Evolutionary conservation across 768 basidiomycete genomes (phyloP).

Genomic region (Symmetrospora coprosmae): DNA sequence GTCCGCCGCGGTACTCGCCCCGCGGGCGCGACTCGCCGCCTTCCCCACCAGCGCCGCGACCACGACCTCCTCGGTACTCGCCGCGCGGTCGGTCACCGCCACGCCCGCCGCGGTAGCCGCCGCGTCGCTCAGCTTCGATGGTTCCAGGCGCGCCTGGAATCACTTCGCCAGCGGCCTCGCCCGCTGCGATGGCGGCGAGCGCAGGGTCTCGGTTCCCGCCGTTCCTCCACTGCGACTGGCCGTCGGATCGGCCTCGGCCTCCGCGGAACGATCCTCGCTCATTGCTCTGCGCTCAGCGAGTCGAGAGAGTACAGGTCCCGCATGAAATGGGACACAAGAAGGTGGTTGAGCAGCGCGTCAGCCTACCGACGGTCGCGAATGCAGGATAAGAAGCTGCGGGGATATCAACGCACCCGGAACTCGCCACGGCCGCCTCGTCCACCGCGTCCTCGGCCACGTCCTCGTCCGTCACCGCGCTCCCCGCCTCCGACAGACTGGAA

Average conservation of each 20-base stretch:
- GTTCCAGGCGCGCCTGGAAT: background rate
- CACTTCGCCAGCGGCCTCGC: background rate
- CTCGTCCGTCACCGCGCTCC: background rate
- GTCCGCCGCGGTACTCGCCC: too few relatives aligned
- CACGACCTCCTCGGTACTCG: conserved; percentile 8
- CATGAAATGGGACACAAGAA: too few relatives aligned
- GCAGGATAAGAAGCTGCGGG: background rate
- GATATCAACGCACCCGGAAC: background rate
- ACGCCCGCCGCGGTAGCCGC: conserved; percentile 10
- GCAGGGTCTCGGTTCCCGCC: background rate
- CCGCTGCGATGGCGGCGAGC: background rate
- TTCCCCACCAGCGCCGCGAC: too few relatives aligned
- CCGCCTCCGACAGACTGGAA: background rate
- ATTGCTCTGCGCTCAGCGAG: too few relatives aligned
- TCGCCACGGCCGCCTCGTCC: background rate
- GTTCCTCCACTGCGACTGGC: background rate
- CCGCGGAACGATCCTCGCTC: background rate
- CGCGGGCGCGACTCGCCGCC: too few relatives aligned
- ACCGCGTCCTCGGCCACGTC: background rate
- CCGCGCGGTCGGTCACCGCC: background rate
- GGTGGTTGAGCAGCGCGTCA: too few relatives aligned
- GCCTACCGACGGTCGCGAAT: too few relatives aligned
- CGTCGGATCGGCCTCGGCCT: background rate
- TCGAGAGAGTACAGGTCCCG: too few relatives aligned
- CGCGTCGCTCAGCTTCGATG: background rate